Percentiles rank a stretch among this genome's conserved stretches.
These are phyloP conservation scores for Wallacemonas sp. DNA, from an alignment of 208 protist species.

Conservation along the genomic window DNA sequence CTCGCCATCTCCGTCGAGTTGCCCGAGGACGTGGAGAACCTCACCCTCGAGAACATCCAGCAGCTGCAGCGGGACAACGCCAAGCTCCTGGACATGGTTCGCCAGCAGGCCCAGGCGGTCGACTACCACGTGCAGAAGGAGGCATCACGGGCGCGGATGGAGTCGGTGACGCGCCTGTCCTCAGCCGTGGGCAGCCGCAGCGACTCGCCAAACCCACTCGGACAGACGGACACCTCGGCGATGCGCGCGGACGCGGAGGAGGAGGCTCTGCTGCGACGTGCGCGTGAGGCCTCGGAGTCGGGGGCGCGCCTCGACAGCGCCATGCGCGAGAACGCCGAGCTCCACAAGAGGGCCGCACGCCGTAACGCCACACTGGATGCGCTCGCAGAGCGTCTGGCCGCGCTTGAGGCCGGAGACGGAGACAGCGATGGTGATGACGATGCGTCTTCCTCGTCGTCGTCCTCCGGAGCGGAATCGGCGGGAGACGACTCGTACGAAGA, in stretches of 20 bases:
- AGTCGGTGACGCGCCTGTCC: slow-evolving; percentile 33
- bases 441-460: slow-evolving; percentile 10
- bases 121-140: slow-evolving; percentile 51
- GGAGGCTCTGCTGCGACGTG: slow-evolving; percentile 29
- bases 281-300: slow-evolving; percentile 27
- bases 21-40: slow-evolving; percentile 26
- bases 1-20: slow-evolving; percentile 44
- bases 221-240: slow-evolving; percentile 23
- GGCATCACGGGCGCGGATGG: background rate
- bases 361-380: slow-evolving; percentile 48
- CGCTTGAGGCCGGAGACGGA: slow-evolving; percentile 39
- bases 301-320: slow-evolving; percentile 40
- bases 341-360: slow-evolving; percentile 31
- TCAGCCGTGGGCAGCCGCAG: slow-evolving; percentile 24
- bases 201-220: slow-evolving; percentile 29
- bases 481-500: background rate
- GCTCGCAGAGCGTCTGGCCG: slow-evolving; percentile 47
- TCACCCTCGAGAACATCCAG: slow-evolving; percentile 45
- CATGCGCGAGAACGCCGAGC: slow-evolving; percentile 36
- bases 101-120: slow-evolving; percentile 48
- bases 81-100: slow-evolving; percentile 64
- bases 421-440: background rate
- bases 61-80: slow-evolving; percentile 64
- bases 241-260: slow-evolving; percentile 42
- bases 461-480: slow-evolving; percentile 4